Conservation (phyloP, 495 filamentous ascomycete species). For the Penicillium verhagenii region DNA sequence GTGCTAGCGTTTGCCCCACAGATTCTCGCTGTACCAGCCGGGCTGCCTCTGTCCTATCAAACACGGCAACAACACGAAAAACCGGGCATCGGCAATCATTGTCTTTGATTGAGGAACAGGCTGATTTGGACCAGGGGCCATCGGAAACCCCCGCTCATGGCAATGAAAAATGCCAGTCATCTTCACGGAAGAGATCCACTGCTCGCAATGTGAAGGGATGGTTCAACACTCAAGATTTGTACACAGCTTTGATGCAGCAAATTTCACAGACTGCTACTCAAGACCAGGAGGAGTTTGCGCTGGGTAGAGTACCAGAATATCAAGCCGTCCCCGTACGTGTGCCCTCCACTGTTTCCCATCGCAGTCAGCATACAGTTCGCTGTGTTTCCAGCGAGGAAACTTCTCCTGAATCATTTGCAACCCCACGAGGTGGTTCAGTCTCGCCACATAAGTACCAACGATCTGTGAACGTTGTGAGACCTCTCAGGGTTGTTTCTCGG, state of each 20-base stretch:
- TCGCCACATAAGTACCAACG: conserved; percentile 19
- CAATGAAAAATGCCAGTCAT: neutral
- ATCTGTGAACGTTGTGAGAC: neutral
- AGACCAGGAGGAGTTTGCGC: conserved; percentile 31
- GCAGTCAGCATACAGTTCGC: conserved; percentile 31
- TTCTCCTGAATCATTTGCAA: conserved; percentile 31
- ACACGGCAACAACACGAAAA: conserved; percentile 41
- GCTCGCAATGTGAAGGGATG: conserved; percentile 23
- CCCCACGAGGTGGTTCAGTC: conserved; percentile 23
- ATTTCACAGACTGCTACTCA: conserved; percentile 40
- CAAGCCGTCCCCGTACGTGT: conserved; percentile 33
- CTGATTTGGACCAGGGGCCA: conserved; percentile 43
- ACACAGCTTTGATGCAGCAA: conserved; percentile 70
- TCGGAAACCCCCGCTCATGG: conserved; percentile 9
- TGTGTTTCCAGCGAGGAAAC: conserved; percentile 32
- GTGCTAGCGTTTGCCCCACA: conserved; percentile 49
- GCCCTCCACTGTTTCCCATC: conserved; percentile 26
- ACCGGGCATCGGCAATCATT: conserved; percentile 54
- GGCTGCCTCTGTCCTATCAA: conserved; percentile 61
- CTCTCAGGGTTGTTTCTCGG: neutral
- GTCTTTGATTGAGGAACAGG: conserved; percentile 66
- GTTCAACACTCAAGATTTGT: conserved; percentile 65
- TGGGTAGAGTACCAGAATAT: conserved; percentile 34
- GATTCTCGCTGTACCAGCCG: conserved; percentile 75
- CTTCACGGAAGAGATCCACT: conserved; percentile 9